phyloP scores from a whole-genome alignment of 306 rosid species.

The Fagus sylvatica region DNA sequence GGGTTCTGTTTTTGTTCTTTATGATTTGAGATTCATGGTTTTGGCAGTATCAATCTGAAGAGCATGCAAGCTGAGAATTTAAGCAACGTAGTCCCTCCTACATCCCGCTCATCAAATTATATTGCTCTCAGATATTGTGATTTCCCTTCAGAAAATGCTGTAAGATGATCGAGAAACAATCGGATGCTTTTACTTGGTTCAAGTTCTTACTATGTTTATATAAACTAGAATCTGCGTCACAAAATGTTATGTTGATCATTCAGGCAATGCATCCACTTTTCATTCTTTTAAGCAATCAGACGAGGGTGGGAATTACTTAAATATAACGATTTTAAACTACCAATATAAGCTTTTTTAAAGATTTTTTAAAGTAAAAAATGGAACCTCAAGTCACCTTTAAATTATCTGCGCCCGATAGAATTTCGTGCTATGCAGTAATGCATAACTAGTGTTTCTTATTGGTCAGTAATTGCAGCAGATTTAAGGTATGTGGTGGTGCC shows the following conservation, averaged over 20 bases:
- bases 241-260: neutral
- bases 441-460: too few relatives aligned
- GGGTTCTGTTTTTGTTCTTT: constrained; percentile 31
- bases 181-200: constrained; percentile 3
- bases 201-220: constrained; percentile 19
- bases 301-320: neutral
- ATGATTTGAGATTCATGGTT: constrained; percentile 70
- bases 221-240: neutral
- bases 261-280: constrained; percentile 10
- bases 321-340: neutral
- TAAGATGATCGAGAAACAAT: constrained; percentile 43
- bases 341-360: neutral
- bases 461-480: neutral
- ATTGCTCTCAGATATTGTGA: constrained; percentile 80
- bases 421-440: neutral
- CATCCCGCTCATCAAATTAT: constrained; percentile 85
- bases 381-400: neutral
- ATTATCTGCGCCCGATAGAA: neutral
- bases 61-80: constrained; percentile 82
- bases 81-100: constrained; percentile 74
- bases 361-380: too few relatives aligned
- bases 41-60: constrained; percentile 97
- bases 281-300: neutral
- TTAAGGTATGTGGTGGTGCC: neutral
- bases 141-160: constrained; percentile 45